phyloP scores from a whole-genome alignment of 2,329 filamentous ascomycete genomes.

The Phaeosphaeriaceae sp. region DNA sequence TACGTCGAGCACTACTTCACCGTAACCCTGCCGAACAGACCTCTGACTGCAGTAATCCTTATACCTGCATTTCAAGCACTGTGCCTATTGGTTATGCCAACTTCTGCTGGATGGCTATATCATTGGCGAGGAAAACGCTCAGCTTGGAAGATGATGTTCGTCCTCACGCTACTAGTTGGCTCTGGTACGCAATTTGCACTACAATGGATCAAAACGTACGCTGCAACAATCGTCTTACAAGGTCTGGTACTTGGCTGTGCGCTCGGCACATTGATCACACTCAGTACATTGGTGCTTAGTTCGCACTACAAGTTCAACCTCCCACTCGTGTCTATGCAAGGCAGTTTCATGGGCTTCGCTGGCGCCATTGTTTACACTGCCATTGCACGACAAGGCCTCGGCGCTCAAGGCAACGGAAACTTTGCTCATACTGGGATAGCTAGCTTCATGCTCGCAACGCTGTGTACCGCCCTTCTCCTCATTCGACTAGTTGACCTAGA shows the following conservation, averaged over 20 bases:
- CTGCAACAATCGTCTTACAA: constrained; percentile 9
- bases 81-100: constrained; percentile 17
- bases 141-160: constrained; percentile 11
- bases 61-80: constrained; percentile 21
- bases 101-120: constrained; percentile 10
- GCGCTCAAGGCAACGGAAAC: not conserved
- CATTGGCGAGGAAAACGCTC: not conserved
- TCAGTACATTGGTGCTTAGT: constrained; percentile 21
- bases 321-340: constrained; percentile 46
- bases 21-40: constrained; percentile 1
- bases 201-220: constrained; percentile 1
- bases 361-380: constrained; percentile 24
- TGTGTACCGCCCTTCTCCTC: constrained; percentile 13
- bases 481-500: constrained; percentile 4
- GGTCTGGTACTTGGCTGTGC: constrained; percentile 21
- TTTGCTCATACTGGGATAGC: constrained; percentile 2
- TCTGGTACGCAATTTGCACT: not conserved
- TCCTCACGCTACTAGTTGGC: not conserved
- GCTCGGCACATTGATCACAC: constrained; percentile 22
- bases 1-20: constrained; percentile 35
- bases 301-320: constrained; percentile 32
- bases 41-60: constrained; percentile 14
- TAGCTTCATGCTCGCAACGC: constrained; percentile 11
- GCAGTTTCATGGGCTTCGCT: constrained; percentile 22
- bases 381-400: constrained; percentile 9